These are phyloP conservation scores for Blastocystis sp. DNA, from an alignment of 352 stramenopile genomes.

Conservation along the genomic window DNA sequence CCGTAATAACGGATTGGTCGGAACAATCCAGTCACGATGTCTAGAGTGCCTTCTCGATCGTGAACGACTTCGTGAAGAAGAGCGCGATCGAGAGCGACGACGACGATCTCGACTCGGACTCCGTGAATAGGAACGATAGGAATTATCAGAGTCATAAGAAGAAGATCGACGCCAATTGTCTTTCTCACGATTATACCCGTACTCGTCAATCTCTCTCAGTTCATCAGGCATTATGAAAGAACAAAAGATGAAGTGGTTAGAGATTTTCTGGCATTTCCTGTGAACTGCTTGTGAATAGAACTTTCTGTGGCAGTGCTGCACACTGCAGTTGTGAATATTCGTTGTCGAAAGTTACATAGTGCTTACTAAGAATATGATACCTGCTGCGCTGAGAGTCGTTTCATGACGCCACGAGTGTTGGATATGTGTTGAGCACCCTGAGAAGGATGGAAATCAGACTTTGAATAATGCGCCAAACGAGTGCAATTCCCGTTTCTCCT, in stretches of 20 bases:
- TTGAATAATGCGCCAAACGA: neutral
- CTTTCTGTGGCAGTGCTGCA: too few species aligned
- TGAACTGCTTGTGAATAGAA: too few species aligned
- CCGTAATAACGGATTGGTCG: neutral
- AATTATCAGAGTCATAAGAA: neutral
- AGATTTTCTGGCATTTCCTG: too few species aligned
- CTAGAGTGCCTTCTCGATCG: neutral
- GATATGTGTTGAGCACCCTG: too few species aligned
- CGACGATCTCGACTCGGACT: neutral
- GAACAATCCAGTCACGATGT: neutral
- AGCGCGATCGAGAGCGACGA: neutral
- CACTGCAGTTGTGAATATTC: too few species aligned
- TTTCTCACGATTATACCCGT: neutral
- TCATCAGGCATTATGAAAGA: neutral
- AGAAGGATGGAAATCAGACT: too few species aligned
- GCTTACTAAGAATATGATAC: too few species aligned
- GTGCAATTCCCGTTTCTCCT: neutral
- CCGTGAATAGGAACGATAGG: neutral
- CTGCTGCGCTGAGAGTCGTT: too few species aligned
- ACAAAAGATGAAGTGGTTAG: too few species aligned
- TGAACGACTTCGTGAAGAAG: constrained; percentile 1
- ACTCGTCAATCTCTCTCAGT: neutral
- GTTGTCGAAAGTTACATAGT: too few species aligned
- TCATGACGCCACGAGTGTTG: too few species aligned
- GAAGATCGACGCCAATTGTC: neutral